A percentile compares a stretch with the other conserved stretches of the same genome.
Evolutionary conservation across 1,139 yeast species (phyloP).

Genomic region (Suhomyces chickasaworum): DNA sequence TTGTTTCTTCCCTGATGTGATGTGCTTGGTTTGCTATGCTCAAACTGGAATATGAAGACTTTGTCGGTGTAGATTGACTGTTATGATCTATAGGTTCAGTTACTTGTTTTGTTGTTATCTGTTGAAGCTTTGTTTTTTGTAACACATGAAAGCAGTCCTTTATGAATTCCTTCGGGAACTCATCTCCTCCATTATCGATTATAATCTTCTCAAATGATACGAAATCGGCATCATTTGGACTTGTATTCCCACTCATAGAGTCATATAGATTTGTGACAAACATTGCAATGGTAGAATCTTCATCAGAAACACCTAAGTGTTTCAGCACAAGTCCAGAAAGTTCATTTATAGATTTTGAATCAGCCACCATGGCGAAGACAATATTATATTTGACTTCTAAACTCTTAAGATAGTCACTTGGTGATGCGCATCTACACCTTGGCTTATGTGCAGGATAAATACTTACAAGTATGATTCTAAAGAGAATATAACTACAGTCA

Average conservation of each 20-base stretch:
- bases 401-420: neutral
- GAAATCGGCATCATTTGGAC: constrained; percentile 16
- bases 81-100: neutral
- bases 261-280: constrained; percentile 55
- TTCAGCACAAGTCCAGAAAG: constrained; percentile 8
- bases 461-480: too few relatives aligned
- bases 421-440: neutral
- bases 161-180: constrained; percentile 50
- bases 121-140: neutral
- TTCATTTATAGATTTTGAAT: neutral
- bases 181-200: constrained; percentile 64
- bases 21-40: constrained; percentile 18
- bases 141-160: constrained; percentile 31
- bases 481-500: too few relatives aligned
- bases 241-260: constrained; percentile 3
- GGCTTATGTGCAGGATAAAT: neutral
- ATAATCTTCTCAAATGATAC: constrained; percentile 45
- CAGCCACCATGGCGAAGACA: neutral
- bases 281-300: constrained; percentile 55
- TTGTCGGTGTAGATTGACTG: neutral
- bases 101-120: neutral
- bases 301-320: constrained; percentile 21
- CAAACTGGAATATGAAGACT: constrained; percentile 17
- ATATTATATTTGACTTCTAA: neutral
- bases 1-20: neutral